Evolutionary conservation across 768 basidiomycete genomes (phyloP).

Genomic region (Coprinopsis cinerea): DNA sequence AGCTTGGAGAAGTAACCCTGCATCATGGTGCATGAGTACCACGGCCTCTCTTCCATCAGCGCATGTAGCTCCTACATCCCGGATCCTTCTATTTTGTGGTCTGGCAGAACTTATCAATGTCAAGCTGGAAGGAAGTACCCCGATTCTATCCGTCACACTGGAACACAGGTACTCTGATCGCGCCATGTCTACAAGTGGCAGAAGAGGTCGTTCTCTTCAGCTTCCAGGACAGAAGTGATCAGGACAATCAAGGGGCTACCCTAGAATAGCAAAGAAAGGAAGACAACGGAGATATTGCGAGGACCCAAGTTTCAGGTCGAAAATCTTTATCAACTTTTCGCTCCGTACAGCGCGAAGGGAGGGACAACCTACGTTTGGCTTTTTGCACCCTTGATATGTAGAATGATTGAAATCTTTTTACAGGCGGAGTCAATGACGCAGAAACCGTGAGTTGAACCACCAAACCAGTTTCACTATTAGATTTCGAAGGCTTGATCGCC

Average conservation of each 20-base stretch:
- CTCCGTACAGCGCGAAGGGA: neutral
- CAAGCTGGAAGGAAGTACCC: neutral
- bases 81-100: too few relatives aligned
- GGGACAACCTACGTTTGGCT: neutral
- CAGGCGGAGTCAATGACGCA: neutral
- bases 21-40: too few relatives aligned
- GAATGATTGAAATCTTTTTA: neutral
- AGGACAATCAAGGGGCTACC: too few relatives aligned
- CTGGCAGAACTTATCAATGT: slow-evolving; percentile 9
- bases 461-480: neutral
- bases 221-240: too few relatives aligned
- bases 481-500: slow-evolving; percentile 7
- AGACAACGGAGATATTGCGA: neutral
- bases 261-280: too few relatives aligned
- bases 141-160: neutral
- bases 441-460: neutral
- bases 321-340: slow-evolving; percentile 9
- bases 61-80: too few relatives aligned
- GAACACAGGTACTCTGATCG: neutral
- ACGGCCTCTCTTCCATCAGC: neutral
- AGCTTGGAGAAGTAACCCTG: too few relatives aligned
- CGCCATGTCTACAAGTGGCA: neutral
- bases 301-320: neutral
- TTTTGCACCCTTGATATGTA: neutral
- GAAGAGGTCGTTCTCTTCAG: neutral